Base-by-base conservation (phyloP, 2,329 filamentous ascomycete species). In the Botrytis fragariae region DNA sequence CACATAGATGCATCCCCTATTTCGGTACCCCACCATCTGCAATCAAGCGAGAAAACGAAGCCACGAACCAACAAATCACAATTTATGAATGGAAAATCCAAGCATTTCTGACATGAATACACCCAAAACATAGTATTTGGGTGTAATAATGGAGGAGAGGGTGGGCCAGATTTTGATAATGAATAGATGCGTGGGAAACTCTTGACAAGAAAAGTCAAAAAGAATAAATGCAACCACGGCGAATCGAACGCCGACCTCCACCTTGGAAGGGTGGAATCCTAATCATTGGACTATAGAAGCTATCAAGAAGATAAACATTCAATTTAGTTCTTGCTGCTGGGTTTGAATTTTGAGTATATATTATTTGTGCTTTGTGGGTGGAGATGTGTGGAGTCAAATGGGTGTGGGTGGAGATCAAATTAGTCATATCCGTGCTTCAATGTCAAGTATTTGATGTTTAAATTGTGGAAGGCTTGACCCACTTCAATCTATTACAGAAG, bases 291-390 rank as follows among this genome's bases (percentile, higher is more conserved):
- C 25, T 22, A 57, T 68, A 42, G 65, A 68, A 68, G 48, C 48
- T 35, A 8, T 29, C 7, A 4, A 37, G 16, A 10, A 12, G 22
- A 22, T 7, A 9, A 25, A 3, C 22, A 1, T 22, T 25, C 25
- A 3, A 5, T 57, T 32, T 0, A 25, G 5, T 57, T 25, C 12
- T 0, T 18, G n/a, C 0, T 1, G 10, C 0, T 0, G 1, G 0
- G 0, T 0, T 0, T 1, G 7, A 1, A 16, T 4, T 32, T 42
- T 57, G 9, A 32, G 2, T 32, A 69, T 25, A 44, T 42, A 42
- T 25, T 25, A 18, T 6, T 42, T 42, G 18, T 3, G 2, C 1
- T 29, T 16, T 3, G 29, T 22, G 3, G 37, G 65, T 57, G 35
- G 37, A n/a, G 35, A 29, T 5, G 20, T 57, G 48, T 69, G 51